Base-by-base conservation (phyloP, 2,329 filamentous ascomycete species). In the Aspergillus neotritici region DNA sequence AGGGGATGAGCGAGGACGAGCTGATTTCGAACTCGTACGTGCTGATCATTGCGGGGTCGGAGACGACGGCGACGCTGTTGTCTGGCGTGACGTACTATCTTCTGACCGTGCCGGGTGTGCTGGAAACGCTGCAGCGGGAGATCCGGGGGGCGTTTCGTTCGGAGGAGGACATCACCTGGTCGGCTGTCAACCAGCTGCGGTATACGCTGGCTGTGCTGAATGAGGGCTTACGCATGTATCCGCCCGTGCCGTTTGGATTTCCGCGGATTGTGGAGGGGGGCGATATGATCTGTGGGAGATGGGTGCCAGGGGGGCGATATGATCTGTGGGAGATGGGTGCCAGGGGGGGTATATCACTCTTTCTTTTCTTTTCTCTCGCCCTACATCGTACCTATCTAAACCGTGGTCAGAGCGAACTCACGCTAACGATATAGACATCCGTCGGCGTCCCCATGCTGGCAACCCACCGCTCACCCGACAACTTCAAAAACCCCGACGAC, bases 1-100 rank as follows among this genome's bases (percentile, higher is more conserved):
- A 17, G 8, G 34, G 34, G 25, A 15, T 13, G 14, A 17, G 14
- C 17, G 10, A 21, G 9, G 15, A 37, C 17, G 9, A 37, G 17
- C 17, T 21, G 17, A 21, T 21, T 6, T 21, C 17, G 17, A 21
- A 21, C 17, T 4, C 17, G 17, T 21, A 21, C 17, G 17, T 21
- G 25, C 34, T 71, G 16, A 53, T 72, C 13, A 37, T 63, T 1
- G 67, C 69, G 0, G 73, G 73, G 0, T 66, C 61, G 1, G 72
- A 76, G 42, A 76, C 73, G 0, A 75, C 71, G 0, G 71, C 72
- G 0, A 74, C 72, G 0, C 48, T 66, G 1, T 57, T 76, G 1
- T 58, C 64, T 0, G 73, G 71, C 0, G 55, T 60, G 0, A 71
- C 69, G 0, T 75, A 65, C 40, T 57, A 69, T 1, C 53, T 78